phyloP scores from a whole-genome alignment of 352 stramenopile species.

The Pythium pyrilobum region DNA sequence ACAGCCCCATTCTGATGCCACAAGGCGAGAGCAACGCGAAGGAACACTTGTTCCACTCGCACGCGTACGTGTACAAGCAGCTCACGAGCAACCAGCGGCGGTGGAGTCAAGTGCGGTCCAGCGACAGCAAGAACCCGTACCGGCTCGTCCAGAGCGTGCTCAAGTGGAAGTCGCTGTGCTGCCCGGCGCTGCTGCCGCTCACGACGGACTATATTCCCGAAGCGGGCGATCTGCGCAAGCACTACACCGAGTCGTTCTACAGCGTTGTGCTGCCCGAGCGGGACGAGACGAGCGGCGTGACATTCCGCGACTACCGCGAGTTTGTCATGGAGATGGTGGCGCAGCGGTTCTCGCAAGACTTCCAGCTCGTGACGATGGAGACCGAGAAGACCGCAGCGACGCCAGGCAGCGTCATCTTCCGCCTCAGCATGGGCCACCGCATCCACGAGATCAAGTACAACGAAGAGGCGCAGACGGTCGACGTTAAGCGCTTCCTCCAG shows the following conservation, averaged over 20 bases:
- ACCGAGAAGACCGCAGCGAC: constrained; percentile 22
- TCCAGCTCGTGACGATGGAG: constrained; percentile 76
- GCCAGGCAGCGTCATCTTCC: constrained; percentile 37
- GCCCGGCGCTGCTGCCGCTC: constrained; percentile 92
- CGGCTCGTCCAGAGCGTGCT: constrained; percentile 79
- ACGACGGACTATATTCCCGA: constrained; percentile 88
- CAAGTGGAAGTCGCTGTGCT: constrained; percentile 97
- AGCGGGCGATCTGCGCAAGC: constrained; percentile 65
- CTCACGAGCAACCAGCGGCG: constrained; percentile 92
- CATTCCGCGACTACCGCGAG: constrained; percentile 70
- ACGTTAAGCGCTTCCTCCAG: constrained; percentile 82
- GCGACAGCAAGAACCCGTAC: constrained; percentile 44
- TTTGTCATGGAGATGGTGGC: constrained; percentile 84
- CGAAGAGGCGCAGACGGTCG: constrained; percentile 78
- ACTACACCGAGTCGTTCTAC: constrained; percentile 87
- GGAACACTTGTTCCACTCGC: constrained; percentile 71
- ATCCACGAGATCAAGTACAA: constrained; percentile 88
- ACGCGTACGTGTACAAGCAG: constrained; percentile 71
- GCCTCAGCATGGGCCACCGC: constrained; percentile 82
- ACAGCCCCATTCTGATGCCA: constrained; percentile 47
- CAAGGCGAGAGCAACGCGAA: constrained; percentile 38
- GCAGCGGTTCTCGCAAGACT: constrained; percentile 80
- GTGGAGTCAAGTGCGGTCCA: constrained; percentile 93
- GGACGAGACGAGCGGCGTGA: constrained; percentile 57
- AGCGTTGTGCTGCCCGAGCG: constrained; percentile 71